phyloP scores from a whole-genome alignment of 2,329 filamentous ascomycete genomes.

The Trichoderma sp. region DNA sequence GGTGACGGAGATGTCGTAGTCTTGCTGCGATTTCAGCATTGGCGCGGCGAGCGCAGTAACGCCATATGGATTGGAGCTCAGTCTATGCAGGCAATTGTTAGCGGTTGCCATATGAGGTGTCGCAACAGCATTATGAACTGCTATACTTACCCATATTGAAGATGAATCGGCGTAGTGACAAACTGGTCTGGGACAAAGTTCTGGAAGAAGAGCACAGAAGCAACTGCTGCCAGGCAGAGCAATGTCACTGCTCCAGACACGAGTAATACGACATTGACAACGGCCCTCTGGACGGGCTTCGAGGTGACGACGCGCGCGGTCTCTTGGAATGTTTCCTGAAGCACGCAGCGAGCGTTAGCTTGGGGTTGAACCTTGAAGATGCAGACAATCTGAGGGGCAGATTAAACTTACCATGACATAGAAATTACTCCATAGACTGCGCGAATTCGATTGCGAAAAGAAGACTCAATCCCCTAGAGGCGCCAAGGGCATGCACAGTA shows the following conservation, averaged over 20 bases:
- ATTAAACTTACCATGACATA: slow-evolving; percentile 1
- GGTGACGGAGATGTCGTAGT: slow-evolving; percentile 78
- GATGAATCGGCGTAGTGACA: slow-evolving; percentile 49
- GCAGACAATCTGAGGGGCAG: background rate
- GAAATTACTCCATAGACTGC: slow-evolving; percentile 2
- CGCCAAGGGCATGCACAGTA: background rate
- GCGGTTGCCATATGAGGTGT: too few relatives aligned
- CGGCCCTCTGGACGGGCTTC: slow-evolving; percentile 47
- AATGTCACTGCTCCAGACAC: slow-evolving; percentile 42
- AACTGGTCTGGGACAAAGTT: slow-evolving; percentile 56
- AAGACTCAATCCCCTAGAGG: background rate
- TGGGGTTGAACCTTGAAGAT: background rate
- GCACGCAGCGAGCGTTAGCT: background rate
- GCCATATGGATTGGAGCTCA: slow-evolving; percentile 52
- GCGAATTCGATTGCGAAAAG: background rate
- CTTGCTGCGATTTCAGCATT: slow-evolving; percentile 66
- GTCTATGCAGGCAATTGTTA: slow-evolving; percentile 31
- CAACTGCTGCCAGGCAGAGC: slow-evolving; percentile 46
- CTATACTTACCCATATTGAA: slow-evolving; percentile 55
- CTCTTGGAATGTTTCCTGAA: slow-evolving; percentile 38
- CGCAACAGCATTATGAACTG: background rate
- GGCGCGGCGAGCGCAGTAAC: slow-evolving; percentile 44
- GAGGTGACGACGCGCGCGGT: slow-evolving; percentile 45
- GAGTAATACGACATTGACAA: slow-evolving; percentile 48
- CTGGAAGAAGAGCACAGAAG: slow-evolving; percentile 54